Base-by-base conservation (phyloP, 306 rosid species). In the Prunus dulcis region DNA sequence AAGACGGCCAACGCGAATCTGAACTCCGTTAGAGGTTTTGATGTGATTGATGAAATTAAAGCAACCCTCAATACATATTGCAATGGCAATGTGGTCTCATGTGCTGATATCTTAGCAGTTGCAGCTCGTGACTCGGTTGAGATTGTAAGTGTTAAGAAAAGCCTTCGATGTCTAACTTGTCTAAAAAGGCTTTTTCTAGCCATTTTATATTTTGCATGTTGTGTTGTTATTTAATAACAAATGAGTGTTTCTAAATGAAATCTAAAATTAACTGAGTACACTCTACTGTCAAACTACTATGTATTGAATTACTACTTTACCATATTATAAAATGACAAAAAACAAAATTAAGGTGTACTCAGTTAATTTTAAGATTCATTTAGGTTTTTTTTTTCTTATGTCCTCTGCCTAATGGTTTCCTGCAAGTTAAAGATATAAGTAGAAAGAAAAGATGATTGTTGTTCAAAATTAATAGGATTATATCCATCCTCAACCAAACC, bases 1-100 rank as follows among this genome's bases (percentile, higher is more conserved):
- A 88, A 90, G 82, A 88, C 79, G 2, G 96, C 92, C 1, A 0
- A 3, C 0, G 71, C 89, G 73, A 90, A 90, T 64, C 0, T 46
- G 3, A 80, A 80, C 25, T 83, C 84, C 1, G 4, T 76, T 2
- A 80, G 82, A 58, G 87, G 84, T 6, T 73, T 80, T 6, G 77
- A 76, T 14, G 84, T 77, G 6, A 61, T 84, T 0, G 82, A 84
- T 64, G 20, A 80, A 9, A 83, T 83, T 15, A 83, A 83, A 61
- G 18, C 30, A 6, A 32, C 69, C 4, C 72, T 80, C 5, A 41
- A 84, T n/a, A 18, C 19, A 57, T 20, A 5, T 38, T 84, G 87
- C 71, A 13, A 61, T 0, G 71, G 71, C 18, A 76, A 64, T 30
- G 80, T 77, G 12, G 85, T 84, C 14, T 80, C 84, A 2, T 84